phyloP scores from a whole-genome alignment of 257 asterid genomes.

The Solanum habrochaites region DNA sequence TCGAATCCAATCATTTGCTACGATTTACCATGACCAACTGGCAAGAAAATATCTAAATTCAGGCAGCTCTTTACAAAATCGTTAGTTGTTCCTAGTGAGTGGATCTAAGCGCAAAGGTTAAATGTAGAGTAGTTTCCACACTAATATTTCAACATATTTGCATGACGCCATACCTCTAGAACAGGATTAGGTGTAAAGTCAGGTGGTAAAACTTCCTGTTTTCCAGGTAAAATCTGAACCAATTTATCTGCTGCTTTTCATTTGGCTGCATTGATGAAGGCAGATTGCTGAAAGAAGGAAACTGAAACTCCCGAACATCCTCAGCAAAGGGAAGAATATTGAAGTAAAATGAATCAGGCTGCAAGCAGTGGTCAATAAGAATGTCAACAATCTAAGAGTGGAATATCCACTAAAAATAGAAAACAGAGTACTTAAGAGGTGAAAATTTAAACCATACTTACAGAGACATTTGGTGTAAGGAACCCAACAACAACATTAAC shows the following conservation, averaged over 20 bases:
- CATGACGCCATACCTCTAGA: slow-evolving; percentile 43
- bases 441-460: slow-evolving; percentile 23
- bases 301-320: slow-evolving; percentile 93
- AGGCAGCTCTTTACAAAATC: background rate
- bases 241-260: slow-evolving; percentile 67
- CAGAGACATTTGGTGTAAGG: slow-evolving; percentile 77
- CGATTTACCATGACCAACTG: background rate
- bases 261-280: slow-evolving; percentile 82
- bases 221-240: slow-evolving; percentile 64
- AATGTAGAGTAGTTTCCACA: background rate
- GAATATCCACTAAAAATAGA: background rate
- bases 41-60: background rate
- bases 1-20: background rate
- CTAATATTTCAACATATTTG: background rate
- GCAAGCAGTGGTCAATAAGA: background rate
- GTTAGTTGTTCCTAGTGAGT: background rate
- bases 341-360: slow-evolving; percentile 96
- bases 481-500: slow-evolving; percentile 78
- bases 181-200: slow-evolving; percentile 82
- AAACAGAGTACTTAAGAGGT: background rate
- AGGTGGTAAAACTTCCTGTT: slow-evolving; percentile 72
- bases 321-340: slow-evolving; percentile 95
- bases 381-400: background rate
- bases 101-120: background rate
- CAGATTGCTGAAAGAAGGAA: slow-evolving; percentile 79